Evolutionary conservation across 257 asterid genomes (phyloP).

Genomic region (Solanum lycopersicoides): DNA sequence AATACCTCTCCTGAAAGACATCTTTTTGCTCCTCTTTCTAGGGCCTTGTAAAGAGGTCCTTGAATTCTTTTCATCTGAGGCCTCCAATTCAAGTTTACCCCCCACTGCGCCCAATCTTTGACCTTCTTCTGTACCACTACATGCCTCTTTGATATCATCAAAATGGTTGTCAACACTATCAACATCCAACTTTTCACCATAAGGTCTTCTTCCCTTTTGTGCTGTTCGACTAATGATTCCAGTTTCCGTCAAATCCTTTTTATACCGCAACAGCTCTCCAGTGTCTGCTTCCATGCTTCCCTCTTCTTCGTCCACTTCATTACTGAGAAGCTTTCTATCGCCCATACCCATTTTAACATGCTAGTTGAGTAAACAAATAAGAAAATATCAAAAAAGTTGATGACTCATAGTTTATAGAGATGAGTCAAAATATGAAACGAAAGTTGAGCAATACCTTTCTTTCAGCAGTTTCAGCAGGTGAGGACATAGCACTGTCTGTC

Average conservation of each 20-base stretch:
- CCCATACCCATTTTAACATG: slow-evolving; percentile 23
- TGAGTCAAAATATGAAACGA: not conserved
- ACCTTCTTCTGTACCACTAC: slow-evolving; percentile 70
- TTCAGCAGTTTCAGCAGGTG: slow-evolving; percentile 58
- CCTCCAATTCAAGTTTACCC: slow-evolving; percentile 30
- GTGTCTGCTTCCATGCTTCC: slow-evolving; percentile 70
- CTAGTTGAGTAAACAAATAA: slow-evolving; percentile 6
- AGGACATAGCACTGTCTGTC: slow-evolving; percentile 61
- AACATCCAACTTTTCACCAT: slow-evolving; percentile 33
- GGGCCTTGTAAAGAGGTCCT: slow-evolving; percentile 33
- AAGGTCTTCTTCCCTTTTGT: slow-evolving; percentile 26
- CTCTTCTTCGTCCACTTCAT: slow-evolving; percentile 73
- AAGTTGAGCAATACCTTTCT: slow-evolving; percentile 42
- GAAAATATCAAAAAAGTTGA: not conserved
- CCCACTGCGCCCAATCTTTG: slow-evolving; percentile 34
- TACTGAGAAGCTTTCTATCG: slow-evolving; percentile 29
- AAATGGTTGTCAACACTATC: slow-evolving; percentile 31
- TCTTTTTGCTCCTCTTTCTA: slow-evolving; percentile 68
- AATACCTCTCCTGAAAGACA: slow-evolving; percentile 54
- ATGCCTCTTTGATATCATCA: slow-evolving; percentile 72
- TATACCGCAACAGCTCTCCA: slow-evolving; percentile 43
- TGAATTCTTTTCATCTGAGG: slow-evolving; percentile 18
- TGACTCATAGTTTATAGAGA: not conserved
- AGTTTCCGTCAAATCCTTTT: slow-evolving; percentile 24
- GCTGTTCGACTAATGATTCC: slow-evolving; percentile 16